Percentiles rank a stretch among this genome's conserved stretches.
phyloP scores from a whole-genome alignment of 495 filamentous ascomycete species.

The Halenospora varia region DNA sequence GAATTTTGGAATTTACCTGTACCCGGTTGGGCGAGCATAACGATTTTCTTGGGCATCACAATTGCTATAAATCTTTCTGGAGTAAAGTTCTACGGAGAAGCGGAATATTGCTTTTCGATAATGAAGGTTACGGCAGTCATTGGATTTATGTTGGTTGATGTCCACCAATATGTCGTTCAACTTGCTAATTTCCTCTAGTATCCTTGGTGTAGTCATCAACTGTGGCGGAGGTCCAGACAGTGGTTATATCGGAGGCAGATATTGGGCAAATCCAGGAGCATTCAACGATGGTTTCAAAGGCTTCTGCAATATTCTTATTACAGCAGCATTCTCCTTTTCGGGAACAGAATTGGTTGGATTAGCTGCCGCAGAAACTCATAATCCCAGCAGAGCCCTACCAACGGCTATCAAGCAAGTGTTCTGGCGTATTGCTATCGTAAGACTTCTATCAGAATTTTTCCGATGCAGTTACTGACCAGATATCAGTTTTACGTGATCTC shows the following conservation, averaged over 20 bases:
- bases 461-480: background rate
- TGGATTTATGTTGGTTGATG: slow-evolving; percentile 64
- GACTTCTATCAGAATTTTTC: background rate
- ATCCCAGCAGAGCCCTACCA: slow-evolving; percentile 81
- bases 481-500: slow-evolving; percentile 71
- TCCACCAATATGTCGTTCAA: background rate
- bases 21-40: slow-evolving; percentile 52
- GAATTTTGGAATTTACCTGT: slow-evolving; percentile 67
- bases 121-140: slow-evolving; percentile 85
- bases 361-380: slow-evolving; percentile 82
- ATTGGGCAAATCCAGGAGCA: slow-evolving; percentile 62
- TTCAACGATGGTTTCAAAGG: slow-evolving; percentile 93
- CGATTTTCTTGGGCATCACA: slow-evolving; percentile 68
- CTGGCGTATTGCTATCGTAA: slow-evolving; percentile 81
- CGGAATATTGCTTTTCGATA: slow-evolving; percentile 82
- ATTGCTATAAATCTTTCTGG: slow-evolving; percentile 80
- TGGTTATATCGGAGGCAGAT: slow-evolving; percentile 43
- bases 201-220: slow-evolving; percentile 76
- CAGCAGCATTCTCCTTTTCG: slow-evolving; percentile 86
- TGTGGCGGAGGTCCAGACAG: slow-evolving; percentile 68
- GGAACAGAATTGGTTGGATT: slow-evolving; percentile 91
- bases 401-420: slow-evolving; percentile 91
- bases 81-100: slow-evolving; percentile 84
- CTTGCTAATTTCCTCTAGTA: slow-evolving; percentile 27
- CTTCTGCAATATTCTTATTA: slow-evolving; percentile 88